phyloP scores from a whole-genome alignment of 2,329 filamentous ascomycete genomes.

The Talaromyces funiculosus region DNA sequence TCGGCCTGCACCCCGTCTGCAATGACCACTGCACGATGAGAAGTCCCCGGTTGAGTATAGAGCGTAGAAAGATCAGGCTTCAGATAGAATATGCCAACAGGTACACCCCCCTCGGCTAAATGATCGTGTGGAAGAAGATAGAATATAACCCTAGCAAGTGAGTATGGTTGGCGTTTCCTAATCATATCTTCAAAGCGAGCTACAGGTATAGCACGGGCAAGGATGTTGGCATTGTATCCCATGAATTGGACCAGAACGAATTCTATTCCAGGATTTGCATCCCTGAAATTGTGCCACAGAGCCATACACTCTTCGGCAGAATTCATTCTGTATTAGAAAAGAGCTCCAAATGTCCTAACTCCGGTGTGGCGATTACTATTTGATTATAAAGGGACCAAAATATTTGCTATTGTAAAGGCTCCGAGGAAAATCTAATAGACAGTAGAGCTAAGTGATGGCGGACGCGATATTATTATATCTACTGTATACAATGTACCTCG shows the following conservation, averaged over 20 bases:
- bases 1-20: constrained; percentile 3
- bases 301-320: neutral
- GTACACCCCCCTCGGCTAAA: neutral
- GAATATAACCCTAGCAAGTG: neutral
- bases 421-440: too few species aligned
- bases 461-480: neutral
- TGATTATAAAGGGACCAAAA: neutral
- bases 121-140: constrained; percentile 12
- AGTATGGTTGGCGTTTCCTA: neutral
- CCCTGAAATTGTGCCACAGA: neutral
- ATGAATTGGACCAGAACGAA: constrained; percentile 8
- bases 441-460: neutral
- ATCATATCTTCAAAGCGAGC: constrained; percentile 1
- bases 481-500: neutral
- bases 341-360: neutral
- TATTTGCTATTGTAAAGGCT: too few species aligned
- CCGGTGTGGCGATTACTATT: neutral
- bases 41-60: neutral
- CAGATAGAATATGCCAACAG: constrained; percentile 2
- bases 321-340: neutral
- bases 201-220: constrained; percentile 10
- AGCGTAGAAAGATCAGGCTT: constrained; percentile 8
- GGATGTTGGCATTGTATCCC: constrained; percentile 7
- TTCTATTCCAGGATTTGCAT: neutral
- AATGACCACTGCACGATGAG: neutral